A percentile compares a stretch with the other conserved stretches of the same genome.
Evolutionary conservation across 1,284 basidiomycete species (phyloP).

Genomic region (Fomitopsis schrenkii): DNA sequence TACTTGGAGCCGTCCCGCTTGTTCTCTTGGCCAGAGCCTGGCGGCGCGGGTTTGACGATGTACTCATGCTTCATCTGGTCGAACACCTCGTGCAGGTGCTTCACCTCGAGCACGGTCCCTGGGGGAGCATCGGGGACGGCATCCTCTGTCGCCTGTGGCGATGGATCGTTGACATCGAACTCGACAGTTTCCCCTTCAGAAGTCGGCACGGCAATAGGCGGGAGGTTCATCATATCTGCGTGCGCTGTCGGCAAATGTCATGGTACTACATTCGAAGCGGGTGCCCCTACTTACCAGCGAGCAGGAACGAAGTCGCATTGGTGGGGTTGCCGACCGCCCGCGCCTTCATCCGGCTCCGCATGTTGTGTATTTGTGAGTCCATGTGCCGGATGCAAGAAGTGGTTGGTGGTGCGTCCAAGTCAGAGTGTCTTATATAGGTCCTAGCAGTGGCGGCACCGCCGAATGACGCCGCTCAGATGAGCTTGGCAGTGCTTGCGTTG

Average conservation of each 20-base stretch:
- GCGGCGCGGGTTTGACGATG: constrained; percentile 22
- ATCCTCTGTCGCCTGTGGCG: constrained; percentile 11
- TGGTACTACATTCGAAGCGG: too few species aligned
- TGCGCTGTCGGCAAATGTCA: not conserved
- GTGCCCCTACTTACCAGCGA: not conserved
- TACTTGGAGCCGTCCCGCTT: constrained; percentile 21
- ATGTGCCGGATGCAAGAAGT: not conserved
- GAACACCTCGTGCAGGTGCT: constrained; percentile 24
- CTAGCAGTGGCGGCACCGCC: not conserved
- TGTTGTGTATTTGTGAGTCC: not conserved
- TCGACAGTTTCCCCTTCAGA: constrained; percentile 17
- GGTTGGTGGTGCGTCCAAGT: not conserved
- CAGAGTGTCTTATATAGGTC: not conserved
- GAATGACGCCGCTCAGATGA: not conserved
- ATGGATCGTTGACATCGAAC: constrained; percentile 9
- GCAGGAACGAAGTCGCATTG: not conserved
- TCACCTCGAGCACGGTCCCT: constrained; percentile 24
- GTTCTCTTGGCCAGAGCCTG: constrained; percentile 10
- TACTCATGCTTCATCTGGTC: constrained; percentile 24
- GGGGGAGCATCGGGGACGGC: constrained; percentile 19
- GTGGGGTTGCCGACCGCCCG: not conserved
- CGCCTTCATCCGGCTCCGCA: not conserved
- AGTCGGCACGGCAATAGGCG: constrained; percentile 17
- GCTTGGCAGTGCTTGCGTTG: not conserved
- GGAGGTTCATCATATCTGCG: not conserved